Evolutionary conservation across 2,329 filamentous ascomycete species (phyloP).

Genomic region (Clarireedia hainanense): DNA sequence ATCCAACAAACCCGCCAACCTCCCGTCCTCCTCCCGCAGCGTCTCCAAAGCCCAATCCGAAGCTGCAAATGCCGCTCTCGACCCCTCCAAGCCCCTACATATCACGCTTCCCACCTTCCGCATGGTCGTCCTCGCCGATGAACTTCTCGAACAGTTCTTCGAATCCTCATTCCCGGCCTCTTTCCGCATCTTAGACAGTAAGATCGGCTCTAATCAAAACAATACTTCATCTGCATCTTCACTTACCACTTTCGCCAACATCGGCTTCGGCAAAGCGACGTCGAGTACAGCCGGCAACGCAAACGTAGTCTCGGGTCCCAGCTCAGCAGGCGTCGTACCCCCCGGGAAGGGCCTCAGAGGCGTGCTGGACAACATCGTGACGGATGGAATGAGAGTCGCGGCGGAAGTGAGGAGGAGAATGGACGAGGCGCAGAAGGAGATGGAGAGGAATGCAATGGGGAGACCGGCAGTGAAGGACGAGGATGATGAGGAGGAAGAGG

Average conservation of each 20-base stretch:
- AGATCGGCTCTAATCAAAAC: slow-evolving; percentile 32
- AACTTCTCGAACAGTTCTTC: slow-evolving; percentile 93
- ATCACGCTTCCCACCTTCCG: slow-evolving; percentile 97
- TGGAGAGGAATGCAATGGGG: slow-evolving; percentile 74
- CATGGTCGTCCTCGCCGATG: slow-evolving; percentile 96
- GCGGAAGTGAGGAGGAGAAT: slow-evolving; percentile 85
- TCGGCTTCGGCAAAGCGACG: slow-evolving; percentile 47
- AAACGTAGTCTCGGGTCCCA: slow-evolving; percentile 30
- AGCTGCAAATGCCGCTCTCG: slow-evolving; percentile 80
- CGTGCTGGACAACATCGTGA: slow-evolving; percentile 95
- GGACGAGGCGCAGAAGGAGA: slow-evolving; percentile 89
- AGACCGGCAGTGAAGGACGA: slow-evolving; percentile 56
- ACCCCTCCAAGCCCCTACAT: slow-evolving; percentile 86
- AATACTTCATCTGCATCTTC: slow-evolving; percentile 51
- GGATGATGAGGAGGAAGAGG: slow-evolving; percentile 61
- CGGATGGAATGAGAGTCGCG: slow-evolving; percentile 92
- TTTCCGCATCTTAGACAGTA: slow-evolving; percentile 71
- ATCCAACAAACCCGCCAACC: slow-evolving; percentile 4
- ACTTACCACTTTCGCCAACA: slow-evolving; percentile 77
- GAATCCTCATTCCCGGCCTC: slow-evolving; percentile 91
- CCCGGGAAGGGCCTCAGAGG: slow-evolving; percentile 72
- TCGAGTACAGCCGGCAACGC: slow-evolving; percentile 27
- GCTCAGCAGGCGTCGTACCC: slow-evolving; percentile 26
- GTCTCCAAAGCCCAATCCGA: slow-evolving; percentile 61
- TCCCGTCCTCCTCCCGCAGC: slow-evolving; percentile 21